These are phyloP conservation scores for Penicillium flavigenum DNA, from an alignment of 495 filamentous ascomycete species.

Conservation along the genomic window DNA sequence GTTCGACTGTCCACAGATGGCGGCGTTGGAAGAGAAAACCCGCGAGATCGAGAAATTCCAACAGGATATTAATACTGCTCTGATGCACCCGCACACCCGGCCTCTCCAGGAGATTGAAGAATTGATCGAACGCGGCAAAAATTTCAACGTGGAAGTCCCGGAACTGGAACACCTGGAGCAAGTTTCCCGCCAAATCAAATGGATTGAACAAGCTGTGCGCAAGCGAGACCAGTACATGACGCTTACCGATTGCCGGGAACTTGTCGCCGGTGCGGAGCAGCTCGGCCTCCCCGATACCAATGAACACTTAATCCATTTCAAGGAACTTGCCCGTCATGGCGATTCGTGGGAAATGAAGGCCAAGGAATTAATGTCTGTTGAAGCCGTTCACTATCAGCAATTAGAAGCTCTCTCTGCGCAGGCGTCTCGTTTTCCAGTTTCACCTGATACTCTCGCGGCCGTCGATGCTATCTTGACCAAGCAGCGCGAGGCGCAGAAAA, in stretches of 20 bases:
- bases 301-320: slow-evolving; percentile 71
- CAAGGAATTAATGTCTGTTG: slow-evolving; percentile 86
- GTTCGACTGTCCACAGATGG: slow-evolving; percentile 94
- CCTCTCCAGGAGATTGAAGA: slow-evolving; percentile 80
- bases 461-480: slow-evolving; percentile 94
- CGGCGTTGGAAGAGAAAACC: slow-evolving; percentile 79
- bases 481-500: slow-evolving; percentile 89
- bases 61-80: slow-evolving; percentile 65
- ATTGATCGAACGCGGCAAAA: slow-evolving; percentile 79
- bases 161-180: slow-evolving; percentile 84
- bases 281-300: slow-evolving; percentile 75
- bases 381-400: slow-evolving; percentile 88
- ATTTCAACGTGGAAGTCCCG: slow-evolving; percentile 91
- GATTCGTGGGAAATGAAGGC: slow-evolving; percentile 92
- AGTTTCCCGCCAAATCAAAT: slow-evolving; percentile 80
- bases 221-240: slow-evolving; percentile 61
- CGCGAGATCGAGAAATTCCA: slow-evolving; percentile 87
- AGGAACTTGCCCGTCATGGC: slow-evolving; percentile 70
- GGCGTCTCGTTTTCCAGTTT: slow-evolving; percentile 76
- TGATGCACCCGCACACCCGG: slow-evolving; percentile 59
- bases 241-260: slow-evolving; percentile 71
- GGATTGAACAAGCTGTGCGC: slow-evolving; percentile 75
- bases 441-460: slow-evolving; percentile 70
- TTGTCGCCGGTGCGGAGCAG: slow-evolving; percentile 72
- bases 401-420: slow-evolving; percentile 84